Percentiles rank a stretch among this genome's conserved stretches.
Conservation (phyloP, 768 basidiomycete genomes). For the Fistulinella prunicolor region DNA sequence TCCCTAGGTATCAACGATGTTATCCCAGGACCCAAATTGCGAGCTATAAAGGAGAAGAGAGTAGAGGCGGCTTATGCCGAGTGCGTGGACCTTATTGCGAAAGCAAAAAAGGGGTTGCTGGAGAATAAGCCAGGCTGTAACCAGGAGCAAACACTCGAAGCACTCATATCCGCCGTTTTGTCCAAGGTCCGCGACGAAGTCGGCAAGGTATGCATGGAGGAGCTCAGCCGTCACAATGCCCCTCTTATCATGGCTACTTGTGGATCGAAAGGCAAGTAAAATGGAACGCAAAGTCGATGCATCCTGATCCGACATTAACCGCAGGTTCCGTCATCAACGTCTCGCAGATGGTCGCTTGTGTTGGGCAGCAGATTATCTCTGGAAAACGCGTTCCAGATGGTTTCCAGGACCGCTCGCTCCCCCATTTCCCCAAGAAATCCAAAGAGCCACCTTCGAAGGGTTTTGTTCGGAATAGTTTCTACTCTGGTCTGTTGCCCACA, state of each 20-base stretch:
- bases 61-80: conserved; percentile 87
- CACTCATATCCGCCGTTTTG: conserved; percentile 88
- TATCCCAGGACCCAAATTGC: conserved; percentile 87
- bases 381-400: conserved; percentile 98
- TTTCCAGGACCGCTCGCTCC: conserved; percentile 98
- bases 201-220: conserved; percentile 96
- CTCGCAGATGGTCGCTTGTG: conserved; percentile 99
- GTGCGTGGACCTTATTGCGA: conserved; percentile 82
- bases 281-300: background rate
- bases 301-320: conserved; percentile 1
- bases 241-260: conserved; percentile 99
- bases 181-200: conserved; percentile 96
- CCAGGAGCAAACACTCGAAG: conserved; percentile 95
- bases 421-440: conserved; percentile 97
- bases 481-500: conserved; percentile 83
- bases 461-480: conserved; percentile 98
- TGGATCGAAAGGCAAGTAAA: conserved; percentile 85
- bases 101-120: conserved; percentile 86
- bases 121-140: conserved; percentile 98
- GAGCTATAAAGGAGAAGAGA: conserved; percentile 74
- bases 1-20: conserved; percentile 99
- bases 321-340: conserved; percentile 99
- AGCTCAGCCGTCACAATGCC: conserved; percentile 95
- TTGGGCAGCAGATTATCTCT: conserved; percentile 98
- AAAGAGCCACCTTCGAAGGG: conserved; percentile 96